phyloP scores from a whole-genome alignment of 2,329 filamentous ascomycete species.

The Ustilaginoidea virens region DNA sequence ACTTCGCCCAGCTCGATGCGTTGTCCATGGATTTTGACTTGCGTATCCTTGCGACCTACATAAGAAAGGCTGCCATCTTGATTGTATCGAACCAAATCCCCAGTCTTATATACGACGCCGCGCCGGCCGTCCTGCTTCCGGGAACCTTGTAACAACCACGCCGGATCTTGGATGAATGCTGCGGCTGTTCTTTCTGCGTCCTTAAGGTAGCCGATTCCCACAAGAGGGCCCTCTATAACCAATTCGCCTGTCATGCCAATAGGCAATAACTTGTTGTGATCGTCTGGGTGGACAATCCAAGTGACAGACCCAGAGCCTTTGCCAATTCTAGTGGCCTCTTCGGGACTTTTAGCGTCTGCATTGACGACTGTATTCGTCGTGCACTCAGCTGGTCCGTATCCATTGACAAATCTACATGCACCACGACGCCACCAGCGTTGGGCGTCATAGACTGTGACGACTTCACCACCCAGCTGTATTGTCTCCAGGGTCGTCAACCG shows the following conservation, averaged over 20 bases:
- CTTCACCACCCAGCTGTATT: not conserved
- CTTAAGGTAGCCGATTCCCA: slow-evolving; percentile 34
- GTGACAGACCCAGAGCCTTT: slow-evolving; percentile 2
- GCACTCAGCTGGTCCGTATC: slow-evolving; percentile 4
- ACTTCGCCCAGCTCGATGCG: slow-evolving; percentile 24
- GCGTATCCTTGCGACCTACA: slow-evolving; percentile 25
- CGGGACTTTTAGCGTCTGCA: not conserved
- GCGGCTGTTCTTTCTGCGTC: slow-evolving; percentile 27
- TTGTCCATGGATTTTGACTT: slow-evolving; percentile 38
- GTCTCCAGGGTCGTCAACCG: too few relatives aligned
- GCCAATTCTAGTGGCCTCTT: slow-evolving; percentile 2
- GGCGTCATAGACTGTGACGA: not conserved
- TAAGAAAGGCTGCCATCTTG: slow-evolving; percentile 14
- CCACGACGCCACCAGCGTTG: not conserved
- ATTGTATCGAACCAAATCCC: slow-evolving; percentile 15
- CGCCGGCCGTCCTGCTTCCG: slow-evolving; percentile 17
- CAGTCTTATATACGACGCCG: slow-evolving; percentile 18
- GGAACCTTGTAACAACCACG: slow-evolving; percentile 16
- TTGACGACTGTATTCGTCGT: slow-evolving; percentile 1
- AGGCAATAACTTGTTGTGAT: slow-evolving; percentile 10
- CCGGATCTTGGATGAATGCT: slow-evolving; percentile 27
- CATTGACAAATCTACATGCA: slow-evolving; percentile 2
- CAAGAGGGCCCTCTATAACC: slow-evolving; percentile 24
- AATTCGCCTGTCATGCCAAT: slow-evolving; percentile 20
- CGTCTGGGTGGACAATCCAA: slow-evolving; percentile 2